These are phyloP conservation scores for Rhypophila decipiens DNA, from an alignment of 495 filamentous ascomycete genomes.

Conservation along the genomic window DNA sequence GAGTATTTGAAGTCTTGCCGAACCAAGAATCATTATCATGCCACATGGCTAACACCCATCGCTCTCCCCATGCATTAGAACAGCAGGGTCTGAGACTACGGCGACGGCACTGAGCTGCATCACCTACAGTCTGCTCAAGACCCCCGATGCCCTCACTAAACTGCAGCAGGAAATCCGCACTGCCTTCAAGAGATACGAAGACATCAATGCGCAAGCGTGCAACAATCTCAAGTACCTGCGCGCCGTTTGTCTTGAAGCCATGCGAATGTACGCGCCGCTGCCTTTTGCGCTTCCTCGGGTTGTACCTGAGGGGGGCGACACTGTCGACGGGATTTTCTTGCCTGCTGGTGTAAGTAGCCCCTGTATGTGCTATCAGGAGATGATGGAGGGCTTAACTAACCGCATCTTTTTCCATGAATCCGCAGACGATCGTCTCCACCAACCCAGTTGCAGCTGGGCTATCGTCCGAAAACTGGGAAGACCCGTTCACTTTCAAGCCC, in stretches of 20 bases:
- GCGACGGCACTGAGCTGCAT: slow-evolving; percentile 41
- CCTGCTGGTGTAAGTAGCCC: not conserved
- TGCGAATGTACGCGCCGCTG: slow-evolving; percentile 35
- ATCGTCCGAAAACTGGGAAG: not conserved
- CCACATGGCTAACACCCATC: slow-evolving; percentile 17
- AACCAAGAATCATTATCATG: slow-evolving; percentile 14
- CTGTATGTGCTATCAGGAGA: too few species aligned
- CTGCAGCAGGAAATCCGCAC: slow-evolving; percentile 43
- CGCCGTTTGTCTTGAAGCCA: slow-evolving; percentile 46
- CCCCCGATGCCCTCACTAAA: slow-evolving; percentile 32
- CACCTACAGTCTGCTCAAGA: slow-evolving; percentile 42
- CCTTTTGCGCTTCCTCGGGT: not conserved
- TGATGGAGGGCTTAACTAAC: too few species aligned
- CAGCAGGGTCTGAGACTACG: slow-evolving; percentile 46
- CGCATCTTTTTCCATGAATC: too few species aligned
- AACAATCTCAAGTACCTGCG: slow-evolving; percentile 42
- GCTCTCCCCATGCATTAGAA: slow-evolving; percentile 18
- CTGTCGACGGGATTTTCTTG: not conserved
- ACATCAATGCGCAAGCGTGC: slow-evolving; percentile 43
- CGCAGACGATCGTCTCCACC: too few species aligned
- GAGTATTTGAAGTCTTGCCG: not conserved
- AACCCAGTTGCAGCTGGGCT: too few species aligned
- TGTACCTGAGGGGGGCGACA: not conserved
- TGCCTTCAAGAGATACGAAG: slow-evolving; percentile 35
- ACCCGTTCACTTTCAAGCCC: not conserved